Base-by-base conservation (phyloP, 2,329 filamentous ascomycete genomes). In the Xylaria sp. region DNA sequence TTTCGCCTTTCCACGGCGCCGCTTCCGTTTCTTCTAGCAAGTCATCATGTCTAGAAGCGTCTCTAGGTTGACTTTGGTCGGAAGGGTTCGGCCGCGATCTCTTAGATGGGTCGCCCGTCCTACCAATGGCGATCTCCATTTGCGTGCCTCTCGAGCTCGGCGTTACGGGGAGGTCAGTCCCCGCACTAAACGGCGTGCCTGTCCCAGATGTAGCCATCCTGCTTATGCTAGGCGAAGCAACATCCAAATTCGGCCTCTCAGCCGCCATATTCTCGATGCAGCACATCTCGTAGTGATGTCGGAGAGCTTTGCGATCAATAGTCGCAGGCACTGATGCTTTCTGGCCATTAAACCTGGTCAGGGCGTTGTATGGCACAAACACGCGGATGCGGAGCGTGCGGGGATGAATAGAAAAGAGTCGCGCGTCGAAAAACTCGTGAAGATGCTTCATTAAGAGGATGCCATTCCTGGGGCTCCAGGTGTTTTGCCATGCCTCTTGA, bases 211-310 rank as follows among this genome's bases (percentile, higher is more conserved):
- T 40, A 48, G 33, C 21, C n/a, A 31, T 44, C 38, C 37, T 43
- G 11, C 38, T 58, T 19, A 37, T 38, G 27, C 11, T 17, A 27
- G 29, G 37, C 33, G 38, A 46, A 8, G 23, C 23, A 33, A 13
- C 19, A 44, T 49, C 27, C 17, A 47, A 47, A 29, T 13, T 29
- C 15, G 43, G 43, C 27, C 13, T 53, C 35, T 54, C 31, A 4
- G 46, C 55, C n/a, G 46, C 52, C 35, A 56, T 56, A 13, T 63
- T 56, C 46, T 56, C 51, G n/a, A 60, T 49, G 19, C 37, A 55
- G 17, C 35, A 35, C 44, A 54, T 60, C 25, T 54, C 35, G 51
- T 54, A 60, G 21, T 60, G 44, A 29, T 55, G 37, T 44, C 49
- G 51, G 37, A 55, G 44, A 3, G 51, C 44, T 19, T 33, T 60